These are phyloP conservation scores for Erysimum pusillum DNA, from an alignment of 441 rosid species.

Conservation along the genomic window DNA sequence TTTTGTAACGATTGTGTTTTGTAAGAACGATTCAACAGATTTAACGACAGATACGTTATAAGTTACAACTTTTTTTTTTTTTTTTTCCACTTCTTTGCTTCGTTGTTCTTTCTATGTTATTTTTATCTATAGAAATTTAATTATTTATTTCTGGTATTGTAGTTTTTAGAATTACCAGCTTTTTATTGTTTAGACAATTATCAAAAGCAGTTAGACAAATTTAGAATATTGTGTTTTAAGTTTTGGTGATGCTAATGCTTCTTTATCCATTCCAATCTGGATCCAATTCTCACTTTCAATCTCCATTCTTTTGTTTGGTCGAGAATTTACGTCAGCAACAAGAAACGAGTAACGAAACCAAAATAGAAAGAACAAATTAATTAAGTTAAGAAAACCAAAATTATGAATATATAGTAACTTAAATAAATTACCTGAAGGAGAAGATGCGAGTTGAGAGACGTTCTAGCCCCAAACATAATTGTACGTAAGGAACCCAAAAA, in stretches of 20 bases:
- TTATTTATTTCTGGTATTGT: slow-evolving; percentile 29
- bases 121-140: neutral
- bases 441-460: neutral
- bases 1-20: slow-evolving; percentile 38
- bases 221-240: slow-evolving; percentile 4
- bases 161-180: slow-evolving; percentile 28
- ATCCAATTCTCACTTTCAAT: neutral
- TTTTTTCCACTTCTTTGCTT: too few relatives aligned
- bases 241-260: slow-evolving; percentile 17
- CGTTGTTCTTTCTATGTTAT: slow-evolving; percentile 1
- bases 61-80: slow-evolving; percentile 32
- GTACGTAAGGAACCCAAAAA: neutral
- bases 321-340: slow-evolving; percentile 18
- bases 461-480: slow-evolving; percentile 10
- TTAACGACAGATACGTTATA: slow-evolving; percentile 38
- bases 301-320: slow-evolving; percentile 21
- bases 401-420: neutral
- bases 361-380: neutral
- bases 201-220: slow-evolving; percentile 13
- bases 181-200: slow-evolving; percentile 6
- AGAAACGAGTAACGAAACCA: neutral
- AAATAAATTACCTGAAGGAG: neutral
- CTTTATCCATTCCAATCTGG: slow-evolving; percentile 28
- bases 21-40: slow-evolving; percentile 47
- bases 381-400: neutral